These are phyloP conservation scores for Botrytis byssoidea DNA, from an alignment of 2,329 filamentous ascomycete genomes.

Conservation along the genomic window DNA sequence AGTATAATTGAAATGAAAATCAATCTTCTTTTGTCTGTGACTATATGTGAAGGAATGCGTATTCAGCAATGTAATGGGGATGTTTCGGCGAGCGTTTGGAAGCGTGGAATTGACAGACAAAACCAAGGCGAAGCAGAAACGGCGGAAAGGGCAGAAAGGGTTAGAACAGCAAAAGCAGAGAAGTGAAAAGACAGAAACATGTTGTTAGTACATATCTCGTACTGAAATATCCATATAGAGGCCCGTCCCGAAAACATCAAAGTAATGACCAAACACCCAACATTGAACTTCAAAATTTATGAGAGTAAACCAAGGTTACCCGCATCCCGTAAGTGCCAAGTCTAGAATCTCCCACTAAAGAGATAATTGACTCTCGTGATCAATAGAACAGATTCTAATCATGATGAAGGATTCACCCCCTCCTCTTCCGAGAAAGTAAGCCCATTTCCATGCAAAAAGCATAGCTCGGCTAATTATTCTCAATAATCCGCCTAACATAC, in stretches of 20 bases:
- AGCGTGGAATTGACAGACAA: not conserved
- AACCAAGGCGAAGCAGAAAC: not conserved
- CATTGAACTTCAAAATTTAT: not conserved
- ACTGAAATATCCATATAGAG: not conserved
- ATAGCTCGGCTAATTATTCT: constrained; percentile 28
- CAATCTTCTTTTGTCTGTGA: no score
- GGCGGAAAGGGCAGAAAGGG: not conserved
- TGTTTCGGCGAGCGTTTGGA: no score
- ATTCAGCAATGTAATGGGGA: no score
- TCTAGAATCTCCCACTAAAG: constrained; percentile 13
- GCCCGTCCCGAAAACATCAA: not conserved
- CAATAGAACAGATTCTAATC: not conserved
- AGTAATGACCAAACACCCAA: not conserved
- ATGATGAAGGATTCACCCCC: constrained; percentile 2
- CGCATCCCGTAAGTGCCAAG: not conserved
- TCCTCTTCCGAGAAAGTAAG: constrained; percentile 23
- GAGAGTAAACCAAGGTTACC: not conserved
- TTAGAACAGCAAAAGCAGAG: not conserved
- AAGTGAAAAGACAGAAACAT: not conserved
- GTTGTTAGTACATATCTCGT: not conserved
- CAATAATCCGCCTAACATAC: no score
- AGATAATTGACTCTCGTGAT: not conserved
- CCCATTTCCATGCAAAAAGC: constrained; percentile 30
- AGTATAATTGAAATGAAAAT: not conserved
- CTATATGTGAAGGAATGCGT: no score